Base-by-base conservation (phyloP, 441 rosid species). In the Corymbia calophylla region DNA sequence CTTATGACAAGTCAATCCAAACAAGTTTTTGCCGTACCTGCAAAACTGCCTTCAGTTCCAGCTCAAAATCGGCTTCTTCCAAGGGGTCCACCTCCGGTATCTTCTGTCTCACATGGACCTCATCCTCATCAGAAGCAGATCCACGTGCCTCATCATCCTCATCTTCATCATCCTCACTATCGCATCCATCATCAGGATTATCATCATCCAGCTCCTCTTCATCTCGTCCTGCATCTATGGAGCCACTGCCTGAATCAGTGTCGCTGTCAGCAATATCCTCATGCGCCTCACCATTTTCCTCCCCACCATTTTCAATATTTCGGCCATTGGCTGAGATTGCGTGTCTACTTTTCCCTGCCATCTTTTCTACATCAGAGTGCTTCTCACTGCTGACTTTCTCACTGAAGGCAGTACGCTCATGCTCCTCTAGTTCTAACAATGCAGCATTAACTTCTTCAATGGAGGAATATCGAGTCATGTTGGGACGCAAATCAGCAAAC, bases 41-140 rank as follows among this genome's bases (percentile, higher is more conserved):
- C 93, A 98, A 93, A 70, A 98, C 97, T 90, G 99, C 98, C 93
- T 95, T 94, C 73, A 98, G 95, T 93, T 97, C 99, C 95, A 93
- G 93, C 90, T 97, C 99, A 92, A 98, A 98, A 93, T 92, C 94
- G 5, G 96, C 97, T 87, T 92, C 93, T 93, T 98, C 99, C 91
- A 90, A 93, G 88, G 97, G 99, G 91, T 98, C 98, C 56, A 95
- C 96, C 91, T 96, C 96, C 7, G 98, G 94, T 53, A 94, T 93
- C 92, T 94, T 96, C 93, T 97, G 99, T 91, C 98, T 96, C 58
- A 98, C 96, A 89, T 90, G 98, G 88, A 97, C 97, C 91, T 96
- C 98, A 90, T 96, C 99, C 91, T 97, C 99, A 64, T 97, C 99
- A 56, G 97, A 96, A 92, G 94, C 98, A 89, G 97, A 97, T 73